These are phyloP conservation scores for Pseudogymnoascus sp. DNA, from an alignment of 2,329 filamentous ascomycete genomes.

Conservation along the genomic window DNA sequence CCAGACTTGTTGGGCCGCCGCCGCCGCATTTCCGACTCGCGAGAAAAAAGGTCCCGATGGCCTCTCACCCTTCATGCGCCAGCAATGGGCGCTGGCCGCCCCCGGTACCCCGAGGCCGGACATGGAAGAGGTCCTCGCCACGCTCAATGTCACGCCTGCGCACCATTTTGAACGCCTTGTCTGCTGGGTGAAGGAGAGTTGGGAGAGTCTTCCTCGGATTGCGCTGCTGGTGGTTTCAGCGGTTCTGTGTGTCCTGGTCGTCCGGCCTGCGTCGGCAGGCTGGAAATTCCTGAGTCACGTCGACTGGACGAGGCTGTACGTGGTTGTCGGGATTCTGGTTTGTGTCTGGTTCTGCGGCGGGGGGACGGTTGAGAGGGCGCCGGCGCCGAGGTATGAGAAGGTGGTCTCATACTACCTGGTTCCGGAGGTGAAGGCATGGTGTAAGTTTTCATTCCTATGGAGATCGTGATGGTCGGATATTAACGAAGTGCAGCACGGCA, in stretches of 20 bases:
- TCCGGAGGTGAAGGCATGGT: neutral
- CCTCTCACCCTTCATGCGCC: neutral
- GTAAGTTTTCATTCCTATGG: neutral
- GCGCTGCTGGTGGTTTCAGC: neutral
- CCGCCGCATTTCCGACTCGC: neutral
- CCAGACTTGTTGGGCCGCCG: neutral
- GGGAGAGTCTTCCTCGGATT: neutral
- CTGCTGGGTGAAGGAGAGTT: neutral
- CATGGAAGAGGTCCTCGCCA: neutral
- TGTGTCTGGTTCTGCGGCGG: neutral
- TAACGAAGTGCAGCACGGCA: neutral
- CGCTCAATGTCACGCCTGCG: neutral
- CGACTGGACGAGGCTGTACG: neutral
- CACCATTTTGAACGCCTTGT: neutral
- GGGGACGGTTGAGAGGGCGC: neutral
- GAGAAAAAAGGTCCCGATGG: neutral
- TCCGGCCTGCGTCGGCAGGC: neutral
- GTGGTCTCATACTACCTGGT: slow-evolving; percentile 1
- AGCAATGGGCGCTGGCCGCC: neutral
- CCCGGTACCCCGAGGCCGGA: neutral
- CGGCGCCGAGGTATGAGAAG: neutral
- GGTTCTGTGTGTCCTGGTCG: neutral
- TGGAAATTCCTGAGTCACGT: neutral
- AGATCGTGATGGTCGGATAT: neutral
- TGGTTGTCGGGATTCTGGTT: neutral